Conservation (phyloP, 345 rosid genomes). For the Isatis tinctoria region DNA sequence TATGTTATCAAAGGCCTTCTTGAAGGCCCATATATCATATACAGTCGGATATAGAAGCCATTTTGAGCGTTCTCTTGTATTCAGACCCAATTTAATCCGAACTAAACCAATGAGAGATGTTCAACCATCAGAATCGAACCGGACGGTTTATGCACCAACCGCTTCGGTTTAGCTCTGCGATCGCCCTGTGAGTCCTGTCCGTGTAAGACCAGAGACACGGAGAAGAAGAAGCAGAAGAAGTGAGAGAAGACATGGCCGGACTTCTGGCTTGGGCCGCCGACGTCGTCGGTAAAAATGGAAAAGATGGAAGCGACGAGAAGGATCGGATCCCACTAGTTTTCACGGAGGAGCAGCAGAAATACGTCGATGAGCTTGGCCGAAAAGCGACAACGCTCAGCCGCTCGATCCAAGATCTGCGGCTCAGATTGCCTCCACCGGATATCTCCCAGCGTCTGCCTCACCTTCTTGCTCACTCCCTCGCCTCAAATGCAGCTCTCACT, state of each 20-base stretch:
- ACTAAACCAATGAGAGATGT: not conserved
- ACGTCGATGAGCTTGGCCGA: conserved; percentile 62
- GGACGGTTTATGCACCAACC: conserved; percentile 7
- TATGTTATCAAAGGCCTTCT: not conserved
- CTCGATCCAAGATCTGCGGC: conserved; percentile 81
- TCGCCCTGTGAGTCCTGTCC: not conserved
- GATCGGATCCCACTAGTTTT: conserved; percentile 47
- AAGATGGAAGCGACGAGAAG: conserved; percentile 32
- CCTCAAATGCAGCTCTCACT: conserved; percentile 86
- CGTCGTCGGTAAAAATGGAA: conserved; percentile 69
- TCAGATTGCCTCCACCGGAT: conserved; percentile 77
- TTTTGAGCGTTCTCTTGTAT: not conserved
- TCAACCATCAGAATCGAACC: not conserved
- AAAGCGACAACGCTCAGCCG: conserved; percentile 74
- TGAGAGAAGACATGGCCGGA: conserved; percentile 56
- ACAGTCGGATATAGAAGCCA: not conserved
- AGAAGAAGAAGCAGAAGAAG: not conserved
- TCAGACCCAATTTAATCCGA: not conserved
- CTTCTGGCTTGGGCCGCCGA: conserved; percentile 95
- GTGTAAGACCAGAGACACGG: not conserved
- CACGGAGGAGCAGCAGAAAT: conserved; percentile 61
- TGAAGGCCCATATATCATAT: not conserved
- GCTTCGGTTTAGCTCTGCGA: conserved; percentile 12
- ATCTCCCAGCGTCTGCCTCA: conserved; percentile 88
- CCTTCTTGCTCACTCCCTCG: conserved; percentile 88